phyloP scores from a whole-genome alignment of 306 rosid genomes.

The cucumber (Cucumis sativus) region DNA sequence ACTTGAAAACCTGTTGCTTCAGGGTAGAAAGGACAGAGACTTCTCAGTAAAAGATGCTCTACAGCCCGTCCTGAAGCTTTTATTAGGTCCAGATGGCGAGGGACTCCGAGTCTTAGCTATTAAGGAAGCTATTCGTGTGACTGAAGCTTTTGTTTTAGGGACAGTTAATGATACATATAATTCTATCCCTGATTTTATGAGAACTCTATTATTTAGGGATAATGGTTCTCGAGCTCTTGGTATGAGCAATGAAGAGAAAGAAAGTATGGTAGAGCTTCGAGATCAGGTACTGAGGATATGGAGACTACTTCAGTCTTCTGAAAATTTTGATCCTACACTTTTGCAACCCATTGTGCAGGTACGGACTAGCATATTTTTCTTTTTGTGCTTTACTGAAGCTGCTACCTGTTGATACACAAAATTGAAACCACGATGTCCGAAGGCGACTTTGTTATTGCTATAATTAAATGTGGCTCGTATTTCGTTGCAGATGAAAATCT shows the following conservation, averaged over 20 bases:
- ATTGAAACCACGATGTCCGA: not conserved
- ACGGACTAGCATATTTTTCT: slow-evolving; percentile 11
- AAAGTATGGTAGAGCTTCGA: slow-evolving; percentile 61
- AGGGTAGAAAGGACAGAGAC: slow-evolving; percentile 81
- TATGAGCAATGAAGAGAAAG: slow-evolving; percentile 45
- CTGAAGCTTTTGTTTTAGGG: slow-evolving; percentile 65
- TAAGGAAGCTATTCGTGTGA: slow-evolving; percentile 75
- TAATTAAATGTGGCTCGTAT: not conserved
- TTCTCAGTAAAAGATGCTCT: slow-evolving; percentile 80
- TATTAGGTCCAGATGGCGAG: slow-evolving; percentile 79
- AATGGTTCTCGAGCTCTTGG: slow-evolving; percentile 44
- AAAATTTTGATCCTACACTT: slow-evolving; percentile 58
- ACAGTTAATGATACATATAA: slow-evolving; percentile 46
- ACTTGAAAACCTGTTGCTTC: slow-evolving; percentile 75
- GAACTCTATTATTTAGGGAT: slow-evolving; percentile 39
- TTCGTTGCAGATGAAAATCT: not conserved
- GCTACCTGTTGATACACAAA: not conserved
- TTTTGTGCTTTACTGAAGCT: not conserved
- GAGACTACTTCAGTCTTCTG: slow-evolving; percentile 58
- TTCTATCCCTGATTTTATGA: slow-evolving; percentile 53
- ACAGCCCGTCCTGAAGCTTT: slow-evolving; percentile 78
- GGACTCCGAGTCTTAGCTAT: slow-evolving; percentile 53
- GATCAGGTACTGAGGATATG: slow-evolving; percentile 71
- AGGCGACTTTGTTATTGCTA: not conserved
- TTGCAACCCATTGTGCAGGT: slow-evolving; percentile 77